Conservation (phyloP, 2,329 filamentous ascomycete genomes). For the Laburnicola sp. region DNA sequence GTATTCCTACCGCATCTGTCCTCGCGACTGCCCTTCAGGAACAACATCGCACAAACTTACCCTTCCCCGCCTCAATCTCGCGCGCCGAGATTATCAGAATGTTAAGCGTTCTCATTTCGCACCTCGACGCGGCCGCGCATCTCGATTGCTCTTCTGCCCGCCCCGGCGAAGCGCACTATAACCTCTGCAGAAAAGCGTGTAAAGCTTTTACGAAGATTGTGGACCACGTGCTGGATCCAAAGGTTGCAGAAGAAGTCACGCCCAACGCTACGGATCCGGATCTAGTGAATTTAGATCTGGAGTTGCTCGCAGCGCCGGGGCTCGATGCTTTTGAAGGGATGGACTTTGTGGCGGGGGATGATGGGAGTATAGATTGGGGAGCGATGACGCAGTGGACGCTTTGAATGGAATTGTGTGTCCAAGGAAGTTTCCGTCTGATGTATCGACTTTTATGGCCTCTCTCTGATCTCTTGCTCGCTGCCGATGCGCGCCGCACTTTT, state of each 20-base stretch:
- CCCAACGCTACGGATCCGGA: slow-evolving; percentile 18
- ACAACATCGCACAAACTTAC: slow-evolving; percentile 28
- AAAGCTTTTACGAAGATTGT: slow-evolving; percentile 36
- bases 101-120: slow-evolving; percentile 46
- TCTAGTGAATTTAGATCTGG: slow-evolving; percentile 20
- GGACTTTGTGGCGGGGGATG: slow-evolving; percentile 26
- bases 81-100: slow-evolving; percentile 45
- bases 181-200: slow-evolving; percentile 36
- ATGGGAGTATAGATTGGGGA: slow-evolving; percentile 18
- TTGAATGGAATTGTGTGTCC: neutral
- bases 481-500: too few species aligned
- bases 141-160: slow-evolving; percentile 35
- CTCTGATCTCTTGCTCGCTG: too few species aligned
- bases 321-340: slow-evolving; percentile 35
- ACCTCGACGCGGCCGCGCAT: slow-evolving; percentile 41
- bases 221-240: slow-evolving; percentile 34
- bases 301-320: slow-evolving; percentile 30
- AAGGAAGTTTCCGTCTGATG: too few species aligned
- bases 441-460: too few species aligned
- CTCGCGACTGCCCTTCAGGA: slow-evolving; percentile 35
- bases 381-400: slow-evolving; percentile 33
- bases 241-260: slow-evolving; percentile 14
- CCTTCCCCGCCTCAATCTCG: slow-evolving; percentile 39
- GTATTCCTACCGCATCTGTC: slow-evolving; percentile 34
- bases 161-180: slow-evolving; percentile 42